Conservation (phyloP, 2,329 filamentous ascomycete species). For the Fusarium xylarioides region DNA sequence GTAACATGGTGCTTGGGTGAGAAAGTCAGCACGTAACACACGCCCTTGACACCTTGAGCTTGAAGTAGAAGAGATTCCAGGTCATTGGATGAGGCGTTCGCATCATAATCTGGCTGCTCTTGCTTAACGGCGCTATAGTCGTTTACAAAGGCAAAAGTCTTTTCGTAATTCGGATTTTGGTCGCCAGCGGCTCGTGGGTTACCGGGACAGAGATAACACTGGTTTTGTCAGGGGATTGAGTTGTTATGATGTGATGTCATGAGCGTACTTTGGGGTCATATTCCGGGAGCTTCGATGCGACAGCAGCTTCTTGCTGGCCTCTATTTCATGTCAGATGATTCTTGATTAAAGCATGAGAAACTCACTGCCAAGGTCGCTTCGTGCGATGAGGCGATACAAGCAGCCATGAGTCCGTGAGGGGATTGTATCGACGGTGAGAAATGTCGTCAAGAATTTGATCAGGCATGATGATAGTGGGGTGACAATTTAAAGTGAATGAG, state of each 20-base stretch:
- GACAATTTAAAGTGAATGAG: conserved; percentile 9
- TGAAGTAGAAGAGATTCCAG: conserved; percentile 79
- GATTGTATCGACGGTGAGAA: conserved; percentile 93
- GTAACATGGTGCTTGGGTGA: conserved; percentile 90
- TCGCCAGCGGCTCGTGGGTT: conserved; percentile 91
- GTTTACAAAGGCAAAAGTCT: conserved; percentile 94
- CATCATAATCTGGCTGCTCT: conserved; percentile 80
- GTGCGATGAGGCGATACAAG: conserved; percentile 96
- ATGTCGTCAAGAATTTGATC: conserved; percentile 91
- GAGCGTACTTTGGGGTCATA: conserved; percentile 77
- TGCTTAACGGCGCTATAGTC: conserved; percentile 98
- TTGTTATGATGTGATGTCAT: conserved; percentile 9
- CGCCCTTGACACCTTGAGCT: conserved; percentile 88
- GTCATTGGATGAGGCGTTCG: conserved; percentile 58
- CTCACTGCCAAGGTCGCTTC: conserved; percentile 98
- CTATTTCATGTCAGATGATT: conserved; percentile 52
- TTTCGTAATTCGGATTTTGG: conserved; percentile 83
- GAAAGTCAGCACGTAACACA: conserved; percentile 97
- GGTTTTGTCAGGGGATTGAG: conserved; percentile 14
- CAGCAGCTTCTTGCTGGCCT: conserved; percentile 79
- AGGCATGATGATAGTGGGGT: conserved; percentile 63
- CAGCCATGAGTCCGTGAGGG: conserved; percentile 88
- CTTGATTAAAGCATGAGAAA: conserved; percentile 18
- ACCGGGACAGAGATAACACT: conserved; percentile 95
- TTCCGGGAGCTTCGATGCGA: conserved; percentile 74